phyloP scores from a whole-genome alignment of 2,329 filamentous ascomycete genomes.

The Bipolaris gigantea region DNA sequence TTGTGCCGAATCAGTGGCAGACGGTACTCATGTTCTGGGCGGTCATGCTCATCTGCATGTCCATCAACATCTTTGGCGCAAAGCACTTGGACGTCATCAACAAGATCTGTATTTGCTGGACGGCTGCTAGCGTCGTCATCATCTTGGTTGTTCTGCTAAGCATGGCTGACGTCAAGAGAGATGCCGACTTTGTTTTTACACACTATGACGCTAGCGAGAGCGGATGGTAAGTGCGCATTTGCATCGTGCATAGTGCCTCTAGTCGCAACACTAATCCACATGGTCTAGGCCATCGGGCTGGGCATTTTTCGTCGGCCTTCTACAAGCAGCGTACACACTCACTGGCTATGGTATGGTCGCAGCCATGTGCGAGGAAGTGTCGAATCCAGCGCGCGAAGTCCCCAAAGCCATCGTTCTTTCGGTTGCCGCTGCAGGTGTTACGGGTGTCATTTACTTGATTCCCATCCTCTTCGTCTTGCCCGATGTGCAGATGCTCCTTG shows the following conservation, averaged over 20 bases:
- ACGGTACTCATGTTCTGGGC: slow-evolving; percentile 73
- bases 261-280: background rate
- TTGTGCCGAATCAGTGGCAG: slow-evolving; percentile 68
- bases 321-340: slow-evolving; percentile 65
- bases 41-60: slow-evolving; percentile 66
- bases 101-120: slow-evolving; percentile 75
- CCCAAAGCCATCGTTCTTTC: slow-evolving; percentile 72
- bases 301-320: slow-evolving; percentile 71
- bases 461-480: slow-evolving; percentile 77
- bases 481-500: slow-evolving; percentile 63
- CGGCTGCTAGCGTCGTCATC: slow-evolving; percentile 65
- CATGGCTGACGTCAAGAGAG: slow-evolving; percentile 61
- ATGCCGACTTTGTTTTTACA: slow-evolving; percentile 66
- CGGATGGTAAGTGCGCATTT: slow-evolving; percentile 58
- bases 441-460: slow-evolving; percentile 68
- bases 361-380: slow-evolving; percentile 72
- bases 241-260: no score
- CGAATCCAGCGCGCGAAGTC: slow-evolving; percentile 68
- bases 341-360: slow-evolving; percentile 73
- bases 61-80: slow-evolving; percentile 66
- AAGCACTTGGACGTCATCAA: slow-evolving; percentile 69
- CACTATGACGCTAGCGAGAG: slow-evolving; percentile 68
- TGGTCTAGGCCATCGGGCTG: slow-evolving; percentile 61
- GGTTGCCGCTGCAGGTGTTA: slow-evolving; percentile 67
- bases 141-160: slow-evolving; percentile 66